Base-by-base conservation (phyloP, 2,329 filamentous ascomycete genomes). In the Aspergillus brasiliensis region DNA sequence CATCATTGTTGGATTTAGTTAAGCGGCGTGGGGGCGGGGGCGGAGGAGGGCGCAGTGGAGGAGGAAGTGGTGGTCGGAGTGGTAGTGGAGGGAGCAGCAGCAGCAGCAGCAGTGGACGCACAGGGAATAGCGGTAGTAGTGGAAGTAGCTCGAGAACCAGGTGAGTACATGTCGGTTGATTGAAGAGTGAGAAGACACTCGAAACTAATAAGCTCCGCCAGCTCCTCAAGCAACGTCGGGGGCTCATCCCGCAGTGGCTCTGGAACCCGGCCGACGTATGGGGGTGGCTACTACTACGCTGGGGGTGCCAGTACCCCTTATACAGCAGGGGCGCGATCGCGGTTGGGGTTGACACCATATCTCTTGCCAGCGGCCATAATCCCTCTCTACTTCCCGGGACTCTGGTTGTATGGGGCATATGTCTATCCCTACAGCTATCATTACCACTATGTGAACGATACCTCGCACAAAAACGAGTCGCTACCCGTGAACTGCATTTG, bases 401-500 rank as follows among this genome's bases (percentile, higher is more conserved):
- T 84, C 13, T 87, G 84, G 81, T 75, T 85, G 0, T 84, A 81
- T 67, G 80, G 80, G 44, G 82, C 78, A 3, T 88, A 85, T 62
- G 79, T 80, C 2, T 88, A 88, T 69, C 73, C 79, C 2, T 86
- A 83, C 73, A 66, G 66, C 48, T 72, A 81, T 65, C 77, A 77
- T 5, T 80, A 77, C 37, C 79, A 83, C 68, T 80, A 78, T 59
- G 80, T 80, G 72, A 74, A 81, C 60, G 71, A 80, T 44, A 75
- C 77, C 6, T 75, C 71, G 34, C 76, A 79, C 46, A 64, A 69
- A 8, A 85, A 86, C 67, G 73, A 82, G 64, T 79, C 78, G 0
- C 65, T 83, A 11, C 84, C 84, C 0, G 81, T 87, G 6, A 73
- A 80, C 3, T 88, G 86, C 67, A 69, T 86, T 38, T 88, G 86